Conservation (phyloP, 2,329 filamentous ascomycete species). For the Drechslera avenae region DNA sequence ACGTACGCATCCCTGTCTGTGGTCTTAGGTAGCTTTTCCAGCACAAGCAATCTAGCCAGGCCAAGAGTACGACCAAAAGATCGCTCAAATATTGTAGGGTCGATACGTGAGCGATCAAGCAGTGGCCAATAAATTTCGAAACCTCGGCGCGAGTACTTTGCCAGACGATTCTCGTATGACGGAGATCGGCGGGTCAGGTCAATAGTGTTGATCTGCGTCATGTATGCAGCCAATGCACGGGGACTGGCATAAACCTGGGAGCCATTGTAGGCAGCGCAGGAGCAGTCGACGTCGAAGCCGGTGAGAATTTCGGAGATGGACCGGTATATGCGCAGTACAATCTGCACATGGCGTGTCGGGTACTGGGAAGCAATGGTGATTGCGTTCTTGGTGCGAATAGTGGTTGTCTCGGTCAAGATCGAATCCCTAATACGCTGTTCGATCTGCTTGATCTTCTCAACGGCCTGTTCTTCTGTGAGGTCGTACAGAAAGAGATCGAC, state of each 20-base stretch:
- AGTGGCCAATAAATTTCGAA: constrained; percentile 84
- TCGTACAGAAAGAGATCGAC: constrained; percentile 87
- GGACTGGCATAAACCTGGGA: constrained; percentile 79
- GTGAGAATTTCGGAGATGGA: constrained; percentile 83
- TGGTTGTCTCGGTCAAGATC: constrained; percentile 81
- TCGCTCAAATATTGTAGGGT: constrained; percentile 86
- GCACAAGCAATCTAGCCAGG: constrained; percentile 76
- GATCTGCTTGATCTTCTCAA: constrained; percentile 84
- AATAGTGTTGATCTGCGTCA: constrained; percentile 81
- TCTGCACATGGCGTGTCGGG: constrained; percentile 81
- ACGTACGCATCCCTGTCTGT: constrained; percentile 72
- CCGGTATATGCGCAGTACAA: constrained; percentile 84
- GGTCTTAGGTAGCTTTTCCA: constrained; percentile 76
- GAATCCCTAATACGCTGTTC: constrained; percentile 76
- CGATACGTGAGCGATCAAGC: constrained; percentile 74
- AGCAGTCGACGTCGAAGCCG: constrained; percentile 86
- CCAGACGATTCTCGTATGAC: constrained; percentile 84
- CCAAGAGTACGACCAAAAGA: constrained; percentile 77
- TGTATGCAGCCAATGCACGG: constrained; percentile 75
- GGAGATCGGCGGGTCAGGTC: constrained; percentile 80
- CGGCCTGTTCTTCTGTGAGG: constrained; percentile 74
- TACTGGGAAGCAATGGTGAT: constrained; percentile 86
- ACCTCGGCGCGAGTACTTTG: constrained; percentile 79
- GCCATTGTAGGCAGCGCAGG: constrained; percentile 80
- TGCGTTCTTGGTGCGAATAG: constrained; percentile 83